phyloP scores from a whole-genome alignment of 345 rosid genomes.

The Rubroshorea leprosula region DNA sequence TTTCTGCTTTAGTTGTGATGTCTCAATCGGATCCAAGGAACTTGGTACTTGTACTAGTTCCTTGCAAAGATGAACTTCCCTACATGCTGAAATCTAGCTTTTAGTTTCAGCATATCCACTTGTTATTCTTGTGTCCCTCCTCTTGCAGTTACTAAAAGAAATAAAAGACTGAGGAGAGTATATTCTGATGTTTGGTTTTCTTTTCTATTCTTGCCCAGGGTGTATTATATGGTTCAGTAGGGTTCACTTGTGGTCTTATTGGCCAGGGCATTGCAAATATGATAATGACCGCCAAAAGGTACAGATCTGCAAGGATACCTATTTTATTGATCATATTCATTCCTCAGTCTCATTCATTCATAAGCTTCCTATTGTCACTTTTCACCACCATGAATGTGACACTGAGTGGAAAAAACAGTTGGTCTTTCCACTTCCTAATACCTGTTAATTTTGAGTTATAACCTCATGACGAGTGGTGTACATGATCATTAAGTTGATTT shows the following conservation, averaged over 20 bases:
- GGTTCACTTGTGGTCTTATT: slow-evolving; percentile 73
- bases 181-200: slow-evolving; percentile 7
- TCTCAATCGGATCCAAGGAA: too few relatives aligned
- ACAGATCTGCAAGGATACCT: slow-evolving; percentile 8
- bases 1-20: background rate
- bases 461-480: background rate
- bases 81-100: slow-evolving; percentile 5
- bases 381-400: too few relatives aligned
- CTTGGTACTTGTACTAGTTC: background rate
- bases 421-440: too few relatives aligned
- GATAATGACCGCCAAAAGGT: slow-evolving; percentile 90
- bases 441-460: too few relatives aligned
- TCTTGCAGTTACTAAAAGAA: background rate
- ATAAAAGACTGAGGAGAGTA: background rate
- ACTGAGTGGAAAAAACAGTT: too few relatives aligned
- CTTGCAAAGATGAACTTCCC: slow-evolving; percentile 1
- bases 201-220: slow-evolving; percentile 50
- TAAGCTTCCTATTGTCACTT: too few relatives aligned
- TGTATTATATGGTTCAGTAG: slow-evolving; percentile 77
- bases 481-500: background rate
- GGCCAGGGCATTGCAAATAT: slow-evolving; percentile 94
- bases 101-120: background rate
- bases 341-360: background rate
- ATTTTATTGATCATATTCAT: background rate
- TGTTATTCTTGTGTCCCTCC: background rate